phyloP scores from a whole-genome alignment of 495 filamentous ascomycete species.

The Talaromyces liani region DNA sequence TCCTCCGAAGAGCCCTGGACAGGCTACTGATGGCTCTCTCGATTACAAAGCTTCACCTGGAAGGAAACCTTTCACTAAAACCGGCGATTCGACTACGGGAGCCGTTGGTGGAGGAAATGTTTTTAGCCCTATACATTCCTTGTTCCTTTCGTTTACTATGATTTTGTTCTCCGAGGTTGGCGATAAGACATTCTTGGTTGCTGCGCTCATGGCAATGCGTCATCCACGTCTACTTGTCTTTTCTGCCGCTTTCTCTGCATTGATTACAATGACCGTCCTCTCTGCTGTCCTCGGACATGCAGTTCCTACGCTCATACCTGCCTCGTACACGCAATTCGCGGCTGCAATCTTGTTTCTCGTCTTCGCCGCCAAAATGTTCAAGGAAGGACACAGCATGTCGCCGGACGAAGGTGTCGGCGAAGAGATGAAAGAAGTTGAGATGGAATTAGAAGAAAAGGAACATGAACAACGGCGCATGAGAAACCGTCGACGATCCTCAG shows the following conservation, averaged over 20 bases:
- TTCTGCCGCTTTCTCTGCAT: constrained; percentile 81
- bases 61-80: constrained; percentile 22
- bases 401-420: constrained; percentile 82
- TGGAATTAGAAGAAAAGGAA: constrained; percentile 92
- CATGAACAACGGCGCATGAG: constrained; percentile 50
- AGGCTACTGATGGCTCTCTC: constrained; percentile 56
- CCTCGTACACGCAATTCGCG: constrained; percentile 77
- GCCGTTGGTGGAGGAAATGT: constrained; percentile 50
- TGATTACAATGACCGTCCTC: constrained; percentile 92
- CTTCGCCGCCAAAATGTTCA: constrained; percentile 78
- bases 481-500: constrained; percentile 39
- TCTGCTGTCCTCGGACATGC: constrained; percentile 93
- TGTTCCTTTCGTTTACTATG: constrained; percentile 89
- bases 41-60: constrained; percentile 47
- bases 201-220: constrained; percentile 98
- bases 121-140: constrained; percentile 83
- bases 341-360: constrained; percentile 80
- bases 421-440: constrained; percentile 95
- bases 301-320: constrained; percentile 84
- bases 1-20: constrained; percentile 61
- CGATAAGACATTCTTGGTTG: constrained; percentile 97
- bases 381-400: constrained; percentile 82
- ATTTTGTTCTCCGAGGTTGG: constrained; percentile 96
- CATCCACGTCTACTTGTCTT: constrained; percentile 91
- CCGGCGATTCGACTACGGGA: constrained; percentile 15